Evolutionary conservation across 164 flowering plant genomes (phyloP), one percentile per base, ranked within the genome.

Genomic region (Tinospora cordifolia): DNA sequence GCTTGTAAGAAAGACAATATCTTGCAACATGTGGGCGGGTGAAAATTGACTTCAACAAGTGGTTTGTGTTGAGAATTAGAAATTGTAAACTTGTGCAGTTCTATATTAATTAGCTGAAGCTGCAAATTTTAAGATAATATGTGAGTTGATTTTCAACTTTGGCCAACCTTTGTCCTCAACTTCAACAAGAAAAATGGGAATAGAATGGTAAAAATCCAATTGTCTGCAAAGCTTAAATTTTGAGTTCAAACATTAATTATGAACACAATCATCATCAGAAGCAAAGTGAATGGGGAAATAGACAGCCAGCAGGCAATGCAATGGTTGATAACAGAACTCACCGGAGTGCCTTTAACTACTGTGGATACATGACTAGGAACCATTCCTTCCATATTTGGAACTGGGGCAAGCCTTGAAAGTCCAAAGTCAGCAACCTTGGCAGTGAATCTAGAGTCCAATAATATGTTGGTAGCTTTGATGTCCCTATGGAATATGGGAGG

Each of bases 401-500:
- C 67, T 1, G 88, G 86, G 14, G 84, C 84, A 58, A 85, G 81
- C 26, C 80, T 74, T 8, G 88, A 85, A 58, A 85, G 82, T 63
- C 85, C 88, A 66, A 85, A 83, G 72, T 85, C 88, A 41, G 88
- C 83, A 38, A 85, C 88, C 77, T 85, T 82, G 17, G 85, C 83
- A 11, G 63, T 79, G 34, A 80, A 58, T 41, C 69, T 80, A 40
- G 80, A 75, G 64, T 83, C 88, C 65, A 85, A 69, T 64, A 85
- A 74, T 71, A 85, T 85, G 75, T 83, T 85, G 80, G 72, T 83
- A 69, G 88, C 82, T 74, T 85, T 85, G 74, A 85, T 79, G 66
- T 85, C 88, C 41, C 88, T 76, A 74, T 85, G 88, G 72, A 83
- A 83, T 58, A 85, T 81, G 2, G 88, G 88, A 69, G 86, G 88